Evolutionary conservation across 75 land plant species (phyloP).

Genomic region (Cunninghamia lanceolata): DNA sequence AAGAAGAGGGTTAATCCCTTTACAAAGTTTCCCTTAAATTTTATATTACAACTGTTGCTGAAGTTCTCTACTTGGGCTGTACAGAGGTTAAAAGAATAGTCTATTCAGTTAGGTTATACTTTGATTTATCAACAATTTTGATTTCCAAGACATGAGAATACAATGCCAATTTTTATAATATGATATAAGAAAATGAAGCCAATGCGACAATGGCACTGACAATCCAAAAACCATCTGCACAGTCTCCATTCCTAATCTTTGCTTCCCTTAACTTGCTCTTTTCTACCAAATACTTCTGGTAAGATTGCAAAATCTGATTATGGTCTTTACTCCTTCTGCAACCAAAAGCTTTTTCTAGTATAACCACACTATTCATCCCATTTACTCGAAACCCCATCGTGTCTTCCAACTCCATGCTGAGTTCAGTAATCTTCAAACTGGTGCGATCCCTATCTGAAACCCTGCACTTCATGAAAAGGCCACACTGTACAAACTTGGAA

Average conservation of each 20-base stretch:
- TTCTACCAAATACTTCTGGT: conserved; percentile 10
- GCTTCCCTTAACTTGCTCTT: conserved; percentile 8
- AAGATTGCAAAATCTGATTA: conserved; percentile 4
- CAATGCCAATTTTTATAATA: background rate
- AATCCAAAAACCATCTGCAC: conserved; percentile 13
- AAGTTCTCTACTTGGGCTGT: no score
- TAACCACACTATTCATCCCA: conserved; percentile 24
- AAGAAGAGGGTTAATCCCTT: no score
- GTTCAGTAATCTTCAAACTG: conserved; percentile 23
- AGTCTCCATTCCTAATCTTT: conserved; percentile 11
- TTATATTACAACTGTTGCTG: no score
- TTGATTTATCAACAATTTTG: background rate
- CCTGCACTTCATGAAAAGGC: conserved; percentile 6
- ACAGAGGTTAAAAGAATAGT: no score
- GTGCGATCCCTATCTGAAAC: background rate
- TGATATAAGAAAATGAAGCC: background rate
- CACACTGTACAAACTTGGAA: conserved; percentile 15
- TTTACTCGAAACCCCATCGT: conserved; percentile 23
- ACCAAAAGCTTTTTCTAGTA: conserved; percentile 9
- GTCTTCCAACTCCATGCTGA: conserved; percentile 40
- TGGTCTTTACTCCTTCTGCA: conserved; percentile 20
- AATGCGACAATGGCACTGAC: conserved; percentile 18
- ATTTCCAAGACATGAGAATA: background rate
- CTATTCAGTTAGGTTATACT: no score
- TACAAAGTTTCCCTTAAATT: no score